Evolutionary conservation across 2,329 filamentous ascomycete genomes (phyloP).

Genomic region (Fusarium begoniae): DNA sequence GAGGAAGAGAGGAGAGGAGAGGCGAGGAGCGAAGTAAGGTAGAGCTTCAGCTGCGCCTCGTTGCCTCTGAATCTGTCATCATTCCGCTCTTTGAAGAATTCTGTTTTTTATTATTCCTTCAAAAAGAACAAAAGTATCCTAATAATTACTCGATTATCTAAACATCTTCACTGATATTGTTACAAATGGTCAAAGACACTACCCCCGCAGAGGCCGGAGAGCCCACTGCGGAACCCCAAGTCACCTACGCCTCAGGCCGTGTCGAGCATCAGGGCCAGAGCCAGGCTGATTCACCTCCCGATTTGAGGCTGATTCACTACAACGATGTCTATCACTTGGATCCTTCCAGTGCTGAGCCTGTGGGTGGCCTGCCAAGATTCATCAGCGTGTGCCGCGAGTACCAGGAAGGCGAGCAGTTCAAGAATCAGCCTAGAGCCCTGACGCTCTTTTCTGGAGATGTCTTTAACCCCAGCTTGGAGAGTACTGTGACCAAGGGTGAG

Average conservation of each 20-base stretch:
- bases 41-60: constrained; percentile 31
- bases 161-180: background rate
- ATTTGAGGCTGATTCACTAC: constrained; percentile 86
- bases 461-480: constrained; percentile 91
- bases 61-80: constrained; percentile 29
- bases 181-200: constrained; percentile 34
- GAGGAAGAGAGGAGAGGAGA: constrained; percentile 12
- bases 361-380: constrained; percentile 84
- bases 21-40: background rate
- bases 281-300: constrained; percentile 56
- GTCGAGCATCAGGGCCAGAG: constrained; percentile 27
- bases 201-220: constrained; percentile 11
- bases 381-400: constrained; percentile 82
- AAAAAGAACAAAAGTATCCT: background rate
- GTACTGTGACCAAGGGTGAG: constrained; percentile 84
- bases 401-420: constrained; percentile 66
- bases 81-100: constrained; percentile 3
- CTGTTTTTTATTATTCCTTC: background rate
- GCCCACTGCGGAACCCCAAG: constrained; percentile 43
- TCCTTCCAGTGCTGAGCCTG: constrained; percentile 76
- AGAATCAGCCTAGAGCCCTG: constrained; percentile 71
- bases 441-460: constrained; percentile 92
- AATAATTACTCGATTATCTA: background rate
- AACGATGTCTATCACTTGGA: constrained; percentile 97
- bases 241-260: constrained; percentile 40